Evolutionary conservation across 116 monocot genomes (phyloP), one percentile per base, ranked within the genome.

Genomic region (Trichopus zeylanicus): DNA sequence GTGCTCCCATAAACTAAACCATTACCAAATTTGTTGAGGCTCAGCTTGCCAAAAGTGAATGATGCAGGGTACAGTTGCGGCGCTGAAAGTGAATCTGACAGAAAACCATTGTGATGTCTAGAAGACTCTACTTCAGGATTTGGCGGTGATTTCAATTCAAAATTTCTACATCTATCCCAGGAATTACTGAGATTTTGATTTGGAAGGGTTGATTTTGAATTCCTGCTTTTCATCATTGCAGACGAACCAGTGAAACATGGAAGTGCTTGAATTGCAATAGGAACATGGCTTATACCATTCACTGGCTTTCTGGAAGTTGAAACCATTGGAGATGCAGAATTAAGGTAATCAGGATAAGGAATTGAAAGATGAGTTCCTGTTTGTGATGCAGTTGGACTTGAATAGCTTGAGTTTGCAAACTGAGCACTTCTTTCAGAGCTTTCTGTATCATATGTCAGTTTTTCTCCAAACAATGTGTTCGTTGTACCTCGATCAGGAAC

Each of bases 201-300:
- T n/a, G 26, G 60, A 32, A 27, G 39, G 28, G 51, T 31, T 52
- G 29, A 29, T 37, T 24, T 57, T 2, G 31, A 56, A 38, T 46
- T 73, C 48, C 56, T 73, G 21, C 28, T 46, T 18, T 60, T 59
- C 5, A 18, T 47, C 7, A 42, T 2, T 19, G 16, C 13, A 20
- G 29, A 24, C 47, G 70, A 33, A 15, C 24, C 30, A 23, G 27
- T 57, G n/a, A 69, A 69, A 54, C 68, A 57, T 46, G 72, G 72
- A 46, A 75, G 59, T 32, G 69, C 64, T 70, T 49, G 49, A 49
- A 49, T 20, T 20, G 67, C 63, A 51, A 59, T 60, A 1, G 73
- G 70, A 53, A 63, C 23, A 23, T 69, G 62, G n/a, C 20, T 57
- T 55, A 58, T 51, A 19, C 27, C 46, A 27, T 48, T 67, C 6